Percentiles rank a stretch among this genome's conserved stretches.
Evolutionary conservation across 108 stramenopile species (phyloP).

Genomic region (Heterococcus sp.): DNA sequence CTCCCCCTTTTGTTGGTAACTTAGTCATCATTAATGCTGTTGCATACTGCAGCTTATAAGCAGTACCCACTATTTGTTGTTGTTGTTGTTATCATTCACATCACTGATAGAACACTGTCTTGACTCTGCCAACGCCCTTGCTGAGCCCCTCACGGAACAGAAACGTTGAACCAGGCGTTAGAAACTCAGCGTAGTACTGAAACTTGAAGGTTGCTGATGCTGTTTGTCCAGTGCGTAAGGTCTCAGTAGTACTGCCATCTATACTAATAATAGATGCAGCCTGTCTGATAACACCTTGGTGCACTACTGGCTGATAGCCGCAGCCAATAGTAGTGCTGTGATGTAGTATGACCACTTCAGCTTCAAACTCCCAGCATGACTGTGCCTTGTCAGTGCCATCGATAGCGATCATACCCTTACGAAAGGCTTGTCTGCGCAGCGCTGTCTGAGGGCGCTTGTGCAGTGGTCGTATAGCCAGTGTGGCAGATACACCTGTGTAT

Average conservation of each 20-base stretch:
- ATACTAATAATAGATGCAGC: not conserved
- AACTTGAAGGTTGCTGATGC: not conserved
- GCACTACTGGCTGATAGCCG: constrained; percentile 66
- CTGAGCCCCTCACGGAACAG: constrained; percentile 64
- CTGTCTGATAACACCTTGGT: constrained; percentile 51
- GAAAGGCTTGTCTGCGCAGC: not conserved
- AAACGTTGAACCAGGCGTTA: constrained; percentile 51
- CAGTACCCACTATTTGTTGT: too few species aligned
- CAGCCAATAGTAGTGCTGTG: constrained; percentile 61
- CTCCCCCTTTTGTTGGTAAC: too few species aligned
- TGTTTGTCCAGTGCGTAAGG: not conserved
- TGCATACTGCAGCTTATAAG: too few species aligned
- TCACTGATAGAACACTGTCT: too few species aligned
- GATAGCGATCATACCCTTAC: not conserved
- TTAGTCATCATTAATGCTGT: too few species aligned
- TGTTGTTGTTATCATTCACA: too few species aligned
- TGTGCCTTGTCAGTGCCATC: not conserved
- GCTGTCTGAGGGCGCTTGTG: not conserved
- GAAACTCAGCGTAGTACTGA: constrained; percentile 58
- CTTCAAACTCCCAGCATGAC: constrained; percentile 49
- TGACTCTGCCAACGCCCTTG: constrained; percentile 63
- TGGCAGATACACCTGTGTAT: not conserved
- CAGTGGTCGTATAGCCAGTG: not conserved
- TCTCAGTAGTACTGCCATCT: not conserved
- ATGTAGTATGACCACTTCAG: constrained; percentile 61